phyloP scores from a whole-genome alignment of 176 grass and related monocot genomes.

The Calamus simplicifolius region DNA sequence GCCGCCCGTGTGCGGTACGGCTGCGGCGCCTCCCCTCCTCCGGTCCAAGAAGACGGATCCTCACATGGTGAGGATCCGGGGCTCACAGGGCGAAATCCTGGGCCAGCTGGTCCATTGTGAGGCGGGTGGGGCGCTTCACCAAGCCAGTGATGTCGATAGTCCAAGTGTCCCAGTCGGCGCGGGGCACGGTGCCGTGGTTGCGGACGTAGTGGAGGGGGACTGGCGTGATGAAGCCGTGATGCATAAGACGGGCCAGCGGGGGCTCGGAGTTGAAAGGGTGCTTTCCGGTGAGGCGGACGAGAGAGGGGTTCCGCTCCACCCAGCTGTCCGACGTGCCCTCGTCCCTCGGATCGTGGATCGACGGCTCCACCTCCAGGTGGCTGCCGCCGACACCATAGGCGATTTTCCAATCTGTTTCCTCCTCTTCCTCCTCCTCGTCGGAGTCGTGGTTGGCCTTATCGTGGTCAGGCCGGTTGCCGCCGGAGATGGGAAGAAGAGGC shows the following conservation, averaged over 20 bases:
- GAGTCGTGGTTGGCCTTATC: neutral
- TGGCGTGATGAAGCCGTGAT: slow-evolving; percentile 54
- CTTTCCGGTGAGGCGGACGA: slow-evolving; percentile 71
- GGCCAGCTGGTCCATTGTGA: slow-evolving; percentile 69
- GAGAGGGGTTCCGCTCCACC: slow-evolving; percentile 49
- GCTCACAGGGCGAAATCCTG: slow-evolving; percentile 26
- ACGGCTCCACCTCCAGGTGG: slow-evolving; percentile 26
- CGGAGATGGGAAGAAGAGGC: slow-evolving; percentile 22
- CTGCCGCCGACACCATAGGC: slow-evolving; percentile 14
- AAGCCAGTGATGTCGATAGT: slow-evolving; percentile 56
- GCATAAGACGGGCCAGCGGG: slow-evolving; percentile 41
- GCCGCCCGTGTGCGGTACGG: too few relatives aligned
- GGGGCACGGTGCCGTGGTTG: slow-evolving; percentile 64
- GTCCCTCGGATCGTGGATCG: slow-evolving; percentile 44
- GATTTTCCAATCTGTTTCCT: slow-evolving; percentile 35
- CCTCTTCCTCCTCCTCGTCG: slow-evolving; percentile 29
- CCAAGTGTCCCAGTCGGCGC: slow-evolving; percentile 63
- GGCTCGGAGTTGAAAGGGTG: slow-evolving; percentile 81
- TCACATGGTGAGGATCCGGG: too few relatives aligned
- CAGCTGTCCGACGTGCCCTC: slow-evolving; percentile 62
- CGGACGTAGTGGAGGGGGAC: slow-evolving; percentile 85
- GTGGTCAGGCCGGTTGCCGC: neutral
- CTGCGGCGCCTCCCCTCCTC: too few relatives aligned
- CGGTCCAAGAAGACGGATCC: too few relatives aligned
- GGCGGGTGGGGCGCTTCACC: slow-evolving; percentile 31